Conservation (phyloP, 441 rosid species). For the Euphorbia corollata region DNA sequence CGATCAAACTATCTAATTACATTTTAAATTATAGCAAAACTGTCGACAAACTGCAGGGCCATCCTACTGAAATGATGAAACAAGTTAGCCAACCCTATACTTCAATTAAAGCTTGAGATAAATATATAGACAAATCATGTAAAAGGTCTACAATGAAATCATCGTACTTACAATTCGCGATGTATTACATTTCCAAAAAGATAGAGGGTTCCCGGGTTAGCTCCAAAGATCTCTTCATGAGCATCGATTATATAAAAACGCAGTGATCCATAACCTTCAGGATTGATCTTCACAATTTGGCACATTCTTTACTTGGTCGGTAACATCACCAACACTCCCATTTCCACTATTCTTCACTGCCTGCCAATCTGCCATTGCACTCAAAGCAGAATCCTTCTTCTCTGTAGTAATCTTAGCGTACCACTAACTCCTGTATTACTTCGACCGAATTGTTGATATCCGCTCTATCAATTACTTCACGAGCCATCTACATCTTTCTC, state of each 20-base stretch:
- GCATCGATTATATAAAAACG: slow-evolving; percentile 75
- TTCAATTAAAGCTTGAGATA: background rate
- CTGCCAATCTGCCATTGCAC: slow-evolving; percentile 87
- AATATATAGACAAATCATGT: background rate
- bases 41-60: background rate
- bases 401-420: slow-evolving; percentile 54
- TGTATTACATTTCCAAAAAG: slow-evolving; percentile 80
- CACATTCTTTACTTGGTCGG: slow-evolving; percentile 26
- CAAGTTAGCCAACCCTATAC: background rate
- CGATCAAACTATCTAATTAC: background rate
- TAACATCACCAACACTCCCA: slow-evolving; percentile 25
- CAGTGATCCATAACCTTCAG: slow-evolving; percentile 57
- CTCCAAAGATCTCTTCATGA: slow-evolving; percentile 77
- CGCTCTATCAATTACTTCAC: slow-evolving; percentile 23
- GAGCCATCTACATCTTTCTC: slow-evolving; percentile 12
- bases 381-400: slow-evolving; percentile 54
- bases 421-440: slow-evolving; percentile 34
- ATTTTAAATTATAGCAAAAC: background rate
- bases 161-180: background rate
- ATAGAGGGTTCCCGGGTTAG: slow-evolving; percentile 68
- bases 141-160: background rate
- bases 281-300: slow-evolving; percentile 32
- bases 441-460: slow-evolving; percentile 18
- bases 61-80: too few species aligned
- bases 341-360: slow-evolving; percentile 41